A percentile compares a stretch with the other conserved stretches of the same genome.
Conservation (phyloP, 164 flowering plant genomes). For the Piper longum region DNA sequence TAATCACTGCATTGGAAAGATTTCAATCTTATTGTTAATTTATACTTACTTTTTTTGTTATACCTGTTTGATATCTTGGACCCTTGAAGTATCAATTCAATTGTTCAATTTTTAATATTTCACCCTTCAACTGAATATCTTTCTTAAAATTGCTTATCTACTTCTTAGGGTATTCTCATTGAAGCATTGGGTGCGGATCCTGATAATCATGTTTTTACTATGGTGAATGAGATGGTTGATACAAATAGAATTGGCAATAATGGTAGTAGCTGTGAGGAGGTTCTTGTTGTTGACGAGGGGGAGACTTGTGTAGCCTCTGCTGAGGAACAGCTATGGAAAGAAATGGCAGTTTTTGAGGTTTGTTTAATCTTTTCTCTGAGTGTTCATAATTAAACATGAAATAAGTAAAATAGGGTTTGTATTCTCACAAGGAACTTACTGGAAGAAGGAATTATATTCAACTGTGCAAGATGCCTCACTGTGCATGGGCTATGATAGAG, state of each 20-base stretch:
- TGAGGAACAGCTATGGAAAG: slow-evolving; percentile 80
- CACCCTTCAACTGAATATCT: not conserved
- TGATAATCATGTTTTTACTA: slow-evolving; percentile 41
- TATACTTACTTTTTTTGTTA: no score
- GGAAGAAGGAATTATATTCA: no score
- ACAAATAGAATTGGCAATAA: slow-evolving; percentile 31
- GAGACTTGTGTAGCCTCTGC: slow-evolving; percentile 69
- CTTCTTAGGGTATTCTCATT: slow-evolving; percentile 51
- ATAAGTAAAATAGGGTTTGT: no score
- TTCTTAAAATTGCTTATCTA: not conserved
- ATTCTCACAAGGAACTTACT: no score
- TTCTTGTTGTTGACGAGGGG: slow-evolving; percentile 61
- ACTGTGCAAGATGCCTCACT: no score
- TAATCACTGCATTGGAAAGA: no score
- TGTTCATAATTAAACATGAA: not conserved
- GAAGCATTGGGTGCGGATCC: slow-evolving; percentile 50
- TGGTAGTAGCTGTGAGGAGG: slow-evolving; percentile 48
- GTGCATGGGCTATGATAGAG: no score
- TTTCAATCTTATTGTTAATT: no score
- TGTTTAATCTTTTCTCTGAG: not conserved
- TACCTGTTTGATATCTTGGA: no score
- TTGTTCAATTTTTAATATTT: no score
- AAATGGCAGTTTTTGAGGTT: slow-evolving; percentile 96
- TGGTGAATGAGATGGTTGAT: slow-evolving; percentile 58
- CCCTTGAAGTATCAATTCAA: no score